A percentile compares a stretch with the other conserved stretches of the same genome.
phyloP scores from a whole-genome alignment of 1,139 yeast genomes.

The Blastobotrys aristatus region DNA sequence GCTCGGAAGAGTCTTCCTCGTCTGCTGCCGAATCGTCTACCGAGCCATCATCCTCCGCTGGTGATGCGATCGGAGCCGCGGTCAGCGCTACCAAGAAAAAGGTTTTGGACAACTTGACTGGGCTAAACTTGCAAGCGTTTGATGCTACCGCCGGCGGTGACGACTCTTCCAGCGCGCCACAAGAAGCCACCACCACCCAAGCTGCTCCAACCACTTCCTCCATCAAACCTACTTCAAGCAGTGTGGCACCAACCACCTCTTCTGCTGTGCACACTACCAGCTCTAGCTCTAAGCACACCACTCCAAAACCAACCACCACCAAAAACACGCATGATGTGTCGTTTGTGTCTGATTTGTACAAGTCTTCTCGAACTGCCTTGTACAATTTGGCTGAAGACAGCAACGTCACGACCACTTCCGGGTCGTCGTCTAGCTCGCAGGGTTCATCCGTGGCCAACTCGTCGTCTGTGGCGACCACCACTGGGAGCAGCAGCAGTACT shows the following conservation, averaged over 20 bases:
- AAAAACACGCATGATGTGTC: slow-evolving; percentile 16
- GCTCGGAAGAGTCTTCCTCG: slow-evolving; percentile 10
- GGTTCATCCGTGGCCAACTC: slow-evolving; percentile 4
- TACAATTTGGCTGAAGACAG: slow-evolving; percentile 23
- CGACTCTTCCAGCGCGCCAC: slow-evolving; percentile 3
- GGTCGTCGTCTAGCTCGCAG: not conserved
- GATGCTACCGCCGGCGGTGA: not conserved
- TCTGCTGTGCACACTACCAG: slow-evolving; percentile 14
- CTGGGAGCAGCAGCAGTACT: not conserved
- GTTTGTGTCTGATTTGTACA: slow-evolving; percentile 19
- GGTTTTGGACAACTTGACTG: slow-evolving; percentile 1
- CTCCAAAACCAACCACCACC: slow-evolving; percentile 6
- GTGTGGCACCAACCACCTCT: not conserved
- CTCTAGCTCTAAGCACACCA: not conserved
- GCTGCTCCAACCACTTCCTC: slow-evolving; percentile 15
- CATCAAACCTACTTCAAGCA: not conserved
- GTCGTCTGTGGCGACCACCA: slow-evolving; percentile 9
- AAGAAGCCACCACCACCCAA: too few species aligned
- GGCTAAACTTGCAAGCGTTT: not conserved
- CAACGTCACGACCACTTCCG: slow-evolving; percentile 5
- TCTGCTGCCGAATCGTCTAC: slow-evolving; percentile 10
- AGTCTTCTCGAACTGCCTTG: slow-evolving; percentile 24
- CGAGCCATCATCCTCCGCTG: not conserved
- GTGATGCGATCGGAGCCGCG: not conserved
- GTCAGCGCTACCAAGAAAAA: not conserved